Conservation (phyloP, 495 filamentous ascomycete genomes). For the Talaromyces nanjingensis region DNA sequence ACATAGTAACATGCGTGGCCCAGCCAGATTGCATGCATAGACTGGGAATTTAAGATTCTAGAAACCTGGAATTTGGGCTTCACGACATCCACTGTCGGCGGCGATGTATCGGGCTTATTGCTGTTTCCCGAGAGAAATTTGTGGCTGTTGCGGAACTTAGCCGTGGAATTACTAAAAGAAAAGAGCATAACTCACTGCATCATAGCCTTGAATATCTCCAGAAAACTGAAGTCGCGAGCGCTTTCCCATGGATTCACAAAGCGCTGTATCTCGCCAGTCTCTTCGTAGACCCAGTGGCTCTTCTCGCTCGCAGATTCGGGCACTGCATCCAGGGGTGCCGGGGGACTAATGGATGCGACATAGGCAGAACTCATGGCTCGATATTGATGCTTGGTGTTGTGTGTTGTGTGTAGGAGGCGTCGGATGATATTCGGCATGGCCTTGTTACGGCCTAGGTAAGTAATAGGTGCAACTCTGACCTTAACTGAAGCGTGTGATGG, state of each 20-base stretch:
- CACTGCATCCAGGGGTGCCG: background rate
- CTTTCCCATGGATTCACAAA: conserved; percentile 12
- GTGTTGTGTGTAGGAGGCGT: no score
- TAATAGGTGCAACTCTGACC: no score
- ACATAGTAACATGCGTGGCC: conserved; percentile 80
- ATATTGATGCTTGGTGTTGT: no score
- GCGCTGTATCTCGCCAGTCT: background rate
- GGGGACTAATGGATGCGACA: no score
- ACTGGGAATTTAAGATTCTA: conserved; percentile 28
- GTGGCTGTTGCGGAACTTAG: background rate
- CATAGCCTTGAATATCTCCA: conserved; percentile 11
- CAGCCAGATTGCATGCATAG: conserved; percentile 75
- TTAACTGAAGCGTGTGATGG: no score
- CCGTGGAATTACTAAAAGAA: background rate
- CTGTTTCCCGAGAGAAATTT: conserved; percentile 36
- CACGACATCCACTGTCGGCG: conserved; percentile 50
- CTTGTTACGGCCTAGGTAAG: no score
- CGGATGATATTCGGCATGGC: no score
- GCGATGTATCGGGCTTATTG: conserved; percentile 46
- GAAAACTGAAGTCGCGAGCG: conserved; percentile 8
- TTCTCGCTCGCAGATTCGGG: conserved; percentile 10
- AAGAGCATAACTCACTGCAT: background rate
- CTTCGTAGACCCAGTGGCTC: conserved; percentile 10
- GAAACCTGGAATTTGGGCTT: conserved; percentile 53
- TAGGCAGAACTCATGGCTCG: no score